Conservation (phyloP, 345 rosid species). For the Balakata baccata region DNA sequence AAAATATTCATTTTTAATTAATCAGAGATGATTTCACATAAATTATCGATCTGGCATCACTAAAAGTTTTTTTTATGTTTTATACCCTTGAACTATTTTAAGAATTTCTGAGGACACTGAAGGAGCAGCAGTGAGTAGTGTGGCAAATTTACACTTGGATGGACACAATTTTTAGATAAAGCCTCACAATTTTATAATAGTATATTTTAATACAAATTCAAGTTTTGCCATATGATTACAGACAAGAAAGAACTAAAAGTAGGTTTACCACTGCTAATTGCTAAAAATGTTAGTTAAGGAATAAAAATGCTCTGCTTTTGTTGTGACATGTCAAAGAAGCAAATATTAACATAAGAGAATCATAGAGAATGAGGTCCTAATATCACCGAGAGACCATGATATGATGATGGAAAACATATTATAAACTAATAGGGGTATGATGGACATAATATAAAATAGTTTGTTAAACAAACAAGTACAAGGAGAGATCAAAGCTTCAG, state of each 20-base stretch:
- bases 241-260: not conserved
- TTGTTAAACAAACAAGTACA: slow-evolving; percentile 4
- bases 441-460: not conserved
- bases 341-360: not conserved
- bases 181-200: not conserved
- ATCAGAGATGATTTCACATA: not conserved
- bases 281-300: not conserved
- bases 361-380: not conserved
- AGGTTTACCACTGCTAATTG: not conserved
- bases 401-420: not conserved
- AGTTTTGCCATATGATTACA: not conserved
- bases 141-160: not conserved
- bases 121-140: not conserved
- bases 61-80: not conserved
- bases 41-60: not conserved
- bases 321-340: not conserved
- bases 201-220: not conserved
- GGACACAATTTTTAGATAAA: not conserved
- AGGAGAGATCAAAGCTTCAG: not conserved
- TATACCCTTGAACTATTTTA: not conserved
- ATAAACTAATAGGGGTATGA: not conserved
- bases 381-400: not conserved
- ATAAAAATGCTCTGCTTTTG: not conserved
- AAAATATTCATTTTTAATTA: not conserved
- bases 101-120: not conserved